Percentiles rank a stretch among this genome's conserved stretches.
Conservation (phyloP, 2,329 filamentous ascomycete species). For the Ambrosiella beaveri region DNA sequence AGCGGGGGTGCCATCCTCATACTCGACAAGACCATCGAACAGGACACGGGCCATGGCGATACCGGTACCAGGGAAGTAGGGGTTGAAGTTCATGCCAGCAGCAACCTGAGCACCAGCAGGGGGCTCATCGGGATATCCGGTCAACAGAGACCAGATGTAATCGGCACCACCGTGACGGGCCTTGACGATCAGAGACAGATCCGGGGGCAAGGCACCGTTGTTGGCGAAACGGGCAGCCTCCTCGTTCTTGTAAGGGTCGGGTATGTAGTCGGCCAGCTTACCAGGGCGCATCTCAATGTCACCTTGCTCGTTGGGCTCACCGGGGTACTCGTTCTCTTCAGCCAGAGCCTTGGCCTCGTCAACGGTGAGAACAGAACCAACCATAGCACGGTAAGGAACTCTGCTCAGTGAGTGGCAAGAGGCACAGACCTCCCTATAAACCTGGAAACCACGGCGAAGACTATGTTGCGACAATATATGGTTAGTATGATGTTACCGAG, state of each 20-base stretch:
- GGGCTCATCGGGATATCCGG: slow-evolving; percentile 91
- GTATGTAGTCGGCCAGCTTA: slow-evolving; percentile 97
- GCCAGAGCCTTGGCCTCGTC: slow-evolving; percentile 95
- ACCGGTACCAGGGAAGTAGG: slow-evolving; percentile 97
- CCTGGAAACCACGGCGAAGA: slow-evolving; percentile 96
- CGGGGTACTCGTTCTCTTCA: slow-evolving; percentile 97
- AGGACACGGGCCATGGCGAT: slow-evolving; percentile 98
- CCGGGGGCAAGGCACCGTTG: slow-evolving; percentile 91
- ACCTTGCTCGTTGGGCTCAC: slow-evolving; percentile 92
- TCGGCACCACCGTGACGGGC: slow-evolving; percentile 92
- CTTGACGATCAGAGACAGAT: slow-evolving; percentile 96
- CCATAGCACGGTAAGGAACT: slow-evolving; percentile 82
- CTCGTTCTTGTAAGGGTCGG: slow-evolving; percentile 93
- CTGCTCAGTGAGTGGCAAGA: slow-evolving; percentile 93
- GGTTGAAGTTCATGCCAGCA: slow-evolving; percentile 97
- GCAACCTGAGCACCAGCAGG: slow-evolving; percentile 75
- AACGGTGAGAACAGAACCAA: slow-evolving; percentile 83
- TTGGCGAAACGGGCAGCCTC: slow-evolving; percentile 96
- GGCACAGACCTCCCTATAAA: slow-evolving; percentile 96
- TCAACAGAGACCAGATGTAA: slow-evolving; percentile 95
- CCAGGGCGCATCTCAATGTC: slow-evolving; percentile 97
- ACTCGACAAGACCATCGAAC: slow-evolving; percentile 93
- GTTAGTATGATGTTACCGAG: neutral
- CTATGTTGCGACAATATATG: slow-evolving; percentile 27
- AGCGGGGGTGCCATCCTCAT: slow-evolving; percentile 88